phyloP scores from a whole-genome alignment of 768 basidiomycete species.

The Leccinum obscurum region DNA sequence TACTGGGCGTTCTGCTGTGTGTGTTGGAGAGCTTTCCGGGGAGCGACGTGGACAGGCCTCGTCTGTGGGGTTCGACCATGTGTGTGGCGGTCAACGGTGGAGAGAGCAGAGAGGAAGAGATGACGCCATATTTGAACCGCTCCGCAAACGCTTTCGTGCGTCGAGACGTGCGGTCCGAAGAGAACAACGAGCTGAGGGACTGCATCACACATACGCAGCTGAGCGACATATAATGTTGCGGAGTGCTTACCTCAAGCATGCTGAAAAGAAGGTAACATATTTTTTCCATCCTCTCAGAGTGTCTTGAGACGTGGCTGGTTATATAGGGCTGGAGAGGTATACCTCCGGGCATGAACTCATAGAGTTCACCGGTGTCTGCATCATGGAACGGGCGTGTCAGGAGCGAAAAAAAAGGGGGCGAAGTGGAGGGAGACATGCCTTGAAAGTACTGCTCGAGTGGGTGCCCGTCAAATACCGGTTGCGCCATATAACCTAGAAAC shows the following conservation, averaged over 20 bases:
- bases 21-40: conserved; percentile 44
- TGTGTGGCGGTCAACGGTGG: conserved; percentile 48
- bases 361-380: conserved; percentile 60
- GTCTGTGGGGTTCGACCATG: conserved; percentile 31
- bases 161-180: conserved; percentile 34
- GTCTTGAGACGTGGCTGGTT: conserved; percentile 11
- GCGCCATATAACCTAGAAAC: conserved; percentile 52
- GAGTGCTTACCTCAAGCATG: conserved; percentile 39
- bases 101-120: conserved; percentile 76
- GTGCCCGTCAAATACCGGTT: conserved; percentile 75
- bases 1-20: conserved; percentile 46
- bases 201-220: conserved; percentile 21
- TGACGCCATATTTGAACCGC: conserved; percentile 82
- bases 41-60: conserved; percentile 38
- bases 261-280: conserved; percentile 26
- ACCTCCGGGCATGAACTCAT: conserved; percentile 59
- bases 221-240: conserved; percentile 15
- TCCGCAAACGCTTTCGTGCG: conserved; percentile 60
- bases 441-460: conserved; percentile 72
- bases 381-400: conserved; percentile 18
- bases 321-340: conserved; percentile 30
- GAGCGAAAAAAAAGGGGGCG: neutral
- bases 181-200: conserved; percentile 40
- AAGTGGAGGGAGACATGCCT: conserved; percentile 39
- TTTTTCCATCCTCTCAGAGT: conserved; percentile 29